Base-by-base conservation (phyloP, 495 filamentous ascomycete genomes). In the Cercophora scortea region DNA sequence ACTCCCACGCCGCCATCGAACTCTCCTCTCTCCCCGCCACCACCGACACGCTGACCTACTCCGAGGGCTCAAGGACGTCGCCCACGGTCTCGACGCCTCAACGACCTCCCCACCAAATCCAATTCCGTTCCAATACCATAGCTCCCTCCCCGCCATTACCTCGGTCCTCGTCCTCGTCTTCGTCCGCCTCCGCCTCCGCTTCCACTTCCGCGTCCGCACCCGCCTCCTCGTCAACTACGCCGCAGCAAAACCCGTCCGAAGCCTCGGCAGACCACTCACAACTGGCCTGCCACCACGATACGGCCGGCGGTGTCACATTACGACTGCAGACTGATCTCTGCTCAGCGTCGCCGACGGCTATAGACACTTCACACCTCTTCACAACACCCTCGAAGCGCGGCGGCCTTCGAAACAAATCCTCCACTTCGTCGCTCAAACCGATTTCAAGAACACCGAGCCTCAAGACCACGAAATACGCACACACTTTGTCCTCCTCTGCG, bases 401-500 rank as follows among this genome's bases (percentile, higher is more conserved):
- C 7, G 49, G 50, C 32, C 54, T 74, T 4, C 66, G 70, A 39
- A 63, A 61, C 55, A 71, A 72, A 48, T 56, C 70, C 32, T 76
- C 74, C 0, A 50, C 69, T 8, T 66, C 69, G 12, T 75, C 65
- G 15, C 61, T 75, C 11, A 65, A 59, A 10, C 72, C 71, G 9
- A 56, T 76, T 7, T 72, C 73, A 15, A 61, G 74, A 47, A 78
- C 74, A 0, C 74, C 74, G 12, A 78, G 74, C 55, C 59, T 75
- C 55, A 76, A 71, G 52, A 60, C 72, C 38, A 61, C 61, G 41
- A 57, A 65, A 40, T 38, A 62, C 4, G 65, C 56, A 19, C 43
- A 53, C 51, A 51, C 66, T 49, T 73, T 72, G 18, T 55, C 62
- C 11, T 41, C 55, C 8, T 76, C 73, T 40, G 69, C 68, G 10